Base-by-base conservation (phyloP, 352 stramenopile genomes). In the Phytophthora litchii region DNA sequence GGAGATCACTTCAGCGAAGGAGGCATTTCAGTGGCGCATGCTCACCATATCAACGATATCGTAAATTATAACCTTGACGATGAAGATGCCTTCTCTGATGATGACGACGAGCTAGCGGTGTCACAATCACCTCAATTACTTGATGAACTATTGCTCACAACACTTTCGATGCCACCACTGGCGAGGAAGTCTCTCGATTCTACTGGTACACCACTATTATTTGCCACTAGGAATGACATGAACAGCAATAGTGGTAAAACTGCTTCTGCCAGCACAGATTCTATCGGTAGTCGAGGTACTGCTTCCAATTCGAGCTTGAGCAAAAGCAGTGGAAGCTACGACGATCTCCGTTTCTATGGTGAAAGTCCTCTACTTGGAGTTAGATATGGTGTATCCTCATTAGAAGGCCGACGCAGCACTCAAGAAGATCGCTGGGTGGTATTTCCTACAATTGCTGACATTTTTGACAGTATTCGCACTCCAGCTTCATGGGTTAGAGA, bases 391-490 rank as follows among this genome's bases (percentile, higher is more conserved):
- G 78, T 87, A 0, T 57, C 73, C 0, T 91, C 78, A 3, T 53
- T 94, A 1, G 70, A 92, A 58, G 84, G 78, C 0, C 67, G 82
- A 34, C 80, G 84, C n/a, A 89, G 74, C 32, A 88, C 71, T 0
- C 84, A 93, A 50, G 84, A 93, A 70, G 84, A 93, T 31, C 78
- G 78, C 9, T 92, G 78, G 74, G 72, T 83, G 0, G 74, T 88
- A 3, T 52, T 92, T 9, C 73, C 80, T 19, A 45, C 61, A 11
- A 65, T 93, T 16, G 54, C 60, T 1, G 37, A 25, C 14, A 64
- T 54, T 20, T 17, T 64, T 1, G 49, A 64, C 3, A 74, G 46
- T 25, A 17, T 34, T 19, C 0, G 9, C 19, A 20, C 25, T 27
- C 23, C 23, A 27, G 23, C 29, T 17, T n/a, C 37, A 4, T 65